Conservation (phyloP, 179 eudicot genomes). For the Corrigiola litoralis region DNA sequence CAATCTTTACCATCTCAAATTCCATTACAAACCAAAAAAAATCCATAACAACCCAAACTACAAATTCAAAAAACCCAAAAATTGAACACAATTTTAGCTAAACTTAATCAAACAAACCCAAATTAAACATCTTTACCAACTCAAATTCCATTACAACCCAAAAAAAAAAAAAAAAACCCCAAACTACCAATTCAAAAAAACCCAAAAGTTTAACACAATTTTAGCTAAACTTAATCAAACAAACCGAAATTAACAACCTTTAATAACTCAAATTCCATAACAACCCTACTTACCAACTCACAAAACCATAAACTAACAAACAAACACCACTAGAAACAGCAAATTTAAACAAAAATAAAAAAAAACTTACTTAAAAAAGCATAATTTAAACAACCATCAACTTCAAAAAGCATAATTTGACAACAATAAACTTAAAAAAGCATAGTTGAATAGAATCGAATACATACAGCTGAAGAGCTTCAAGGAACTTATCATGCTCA, state of each 20-base stretch:
- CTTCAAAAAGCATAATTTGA: neutral
- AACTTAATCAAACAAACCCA: too few relatives aligned
- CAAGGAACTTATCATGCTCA: constrained; percentile 97
- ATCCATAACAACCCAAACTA: neutral
- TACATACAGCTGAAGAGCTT: constrained; percentile 97
- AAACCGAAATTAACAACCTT: neutral
- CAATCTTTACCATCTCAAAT: too few relatives aligned
- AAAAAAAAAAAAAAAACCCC: neutral
- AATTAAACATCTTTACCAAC: too few relatives aligned
- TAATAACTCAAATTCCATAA: neutral
- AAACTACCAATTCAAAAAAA: too few relatives aligned
- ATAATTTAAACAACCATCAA: neutral
- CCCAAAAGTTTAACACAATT: neutral
- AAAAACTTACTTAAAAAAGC: neutral
- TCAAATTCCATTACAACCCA: too few relatives aligned
- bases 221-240: neutral
- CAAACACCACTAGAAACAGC: neutral
- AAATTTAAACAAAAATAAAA: neutral
- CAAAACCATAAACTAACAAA: neutral
- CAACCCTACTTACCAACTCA: too few relatives aligned
- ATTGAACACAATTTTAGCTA: too few relatives aligned
- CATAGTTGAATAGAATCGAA: neutral
- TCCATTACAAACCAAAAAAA: too few relatives aligned
- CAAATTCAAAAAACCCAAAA: too few relatives aligned
- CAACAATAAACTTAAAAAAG: neutral